Base-by-base conservation (phyloP, 1,284 basidiomycete genomes). In the Xerocomus amazonicus region DNA sequence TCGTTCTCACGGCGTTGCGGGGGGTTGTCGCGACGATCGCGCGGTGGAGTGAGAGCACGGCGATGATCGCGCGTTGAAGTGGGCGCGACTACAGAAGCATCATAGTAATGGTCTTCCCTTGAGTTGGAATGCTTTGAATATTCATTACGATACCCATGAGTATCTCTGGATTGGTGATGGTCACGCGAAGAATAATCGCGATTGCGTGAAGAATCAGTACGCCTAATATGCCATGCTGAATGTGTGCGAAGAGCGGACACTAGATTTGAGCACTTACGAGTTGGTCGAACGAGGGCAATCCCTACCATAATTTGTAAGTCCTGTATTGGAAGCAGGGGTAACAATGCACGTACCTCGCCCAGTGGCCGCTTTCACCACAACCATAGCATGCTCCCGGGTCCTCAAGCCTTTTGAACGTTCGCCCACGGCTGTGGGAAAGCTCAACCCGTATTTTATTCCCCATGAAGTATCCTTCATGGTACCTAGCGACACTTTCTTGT, bases 371-470 rank as follows among this genome's bases (percentile, higher is more conserved):
- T 59, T 84, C 77, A 17, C 87, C 89, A 52, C 90, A 92, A 57
- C 81, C 89, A 71, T 91, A 92, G 63, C 90, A 92, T 45, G 88
- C 85, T 9, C 88, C 87, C 27, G 89, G 87, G 51, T 90, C 90
- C 23, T 83, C 82, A 23, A 77, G 71, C 55, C 82, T 85, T 62
- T 88, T 90, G 9, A 84, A 83, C n/a, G 83, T 83, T 54, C 86
- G 76, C 19, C 87, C 84, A 48, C 89, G 88, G 16, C 88, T 87
- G 67, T 84, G 86, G 38, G 90, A 91, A 14, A 86, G 68, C 65
- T 92, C 90, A 12, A 92, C 90, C 14, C 85, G 82, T 51, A 92
- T 90, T 72, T 89, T 89, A 67, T 89, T 90, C 37, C 90, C 89
- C 87, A 92, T 89, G 65, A 92, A 92, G 54, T 76, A 84, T 2